Conservation (phyloP, 2,329 filamentous ascomycete species). For the Trichoderma harzianum region DNA sequence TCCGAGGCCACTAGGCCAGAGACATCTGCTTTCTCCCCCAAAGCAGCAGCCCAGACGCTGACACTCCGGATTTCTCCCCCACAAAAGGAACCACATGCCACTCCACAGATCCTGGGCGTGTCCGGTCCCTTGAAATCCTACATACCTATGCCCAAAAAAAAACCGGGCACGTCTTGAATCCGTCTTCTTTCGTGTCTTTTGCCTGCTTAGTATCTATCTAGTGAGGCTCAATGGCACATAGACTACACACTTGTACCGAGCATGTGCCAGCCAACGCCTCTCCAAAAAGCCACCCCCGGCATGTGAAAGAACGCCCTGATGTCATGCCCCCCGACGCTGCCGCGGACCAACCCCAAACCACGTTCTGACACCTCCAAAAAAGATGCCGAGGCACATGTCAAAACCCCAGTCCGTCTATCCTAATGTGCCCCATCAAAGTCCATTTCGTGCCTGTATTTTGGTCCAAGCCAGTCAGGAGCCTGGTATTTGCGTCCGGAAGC, state of each 20-base stretch:
- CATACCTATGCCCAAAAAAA: neutral
- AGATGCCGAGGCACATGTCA: slow-evolving; percentile 14
- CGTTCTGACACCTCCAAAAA: neutral
- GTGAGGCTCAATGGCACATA: neutral
- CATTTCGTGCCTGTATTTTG: neutral
- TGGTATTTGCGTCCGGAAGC: neutral
- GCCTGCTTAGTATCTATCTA: neutral
- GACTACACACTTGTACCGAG: neutral
- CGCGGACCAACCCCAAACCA: neutral
- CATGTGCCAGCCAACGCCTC: neutral
- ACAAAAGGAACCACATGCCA: neutral
- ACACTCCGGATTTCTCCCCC: slow-evolving; percentile 3
- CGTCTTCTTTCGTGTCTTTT: neutral
- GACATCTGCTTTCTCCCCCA: neutral
- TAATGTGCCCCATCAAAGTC: neutral
- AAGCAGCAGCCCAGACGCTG: neutral
- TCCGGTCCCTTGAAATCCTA: neutral
- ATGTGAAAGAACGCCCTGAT: slow-evolving; percentile 15
- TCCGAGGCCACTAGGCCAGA: neutral
- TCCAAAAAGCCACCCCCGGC: neutral
- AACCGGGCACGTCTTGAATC: neutral
- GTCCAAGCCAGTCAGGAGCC: neutral
- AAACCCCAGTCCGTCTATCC: neutral
- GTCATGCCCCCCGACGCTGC: slow-evolving; percentile 16
- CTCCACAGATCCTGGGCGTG: neutral